Percentiles rank a stretch among this genome's conserved stretches.
Evolutionary conservation across 2,329 filamentous ascomycete genomes (phyloP).

Genomic region (Trichophyton schoenleinii): DNA sequence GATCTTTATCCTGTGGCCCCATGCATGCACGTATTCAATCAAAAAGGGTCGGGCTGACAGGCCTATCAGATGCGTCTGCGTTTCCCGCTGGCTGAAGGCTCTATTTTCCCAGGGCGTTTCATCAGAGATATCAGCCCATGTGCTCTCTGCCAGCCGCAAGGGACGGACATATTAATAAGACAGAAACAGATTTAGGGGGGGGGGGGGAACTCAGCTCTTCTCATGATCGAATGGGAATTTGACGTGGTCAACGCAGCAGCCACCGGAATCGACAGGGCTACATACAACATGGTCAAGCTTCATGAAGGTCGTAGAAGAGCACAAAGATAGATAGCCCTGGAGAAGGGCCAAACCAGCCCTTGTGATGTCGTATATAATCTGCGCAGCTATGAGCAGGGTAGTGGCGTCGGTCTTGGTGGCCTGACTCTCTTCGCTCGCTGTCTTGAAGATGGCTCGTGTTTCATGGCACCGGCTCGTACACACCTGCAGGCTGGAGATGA

Average conservation of each 20-base stretch:
- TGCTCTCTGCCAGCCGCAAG: background rate
- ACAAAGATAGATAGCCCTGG: background rate
- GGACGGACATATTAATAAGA: background rate
- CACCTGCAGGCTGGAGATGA: background rate
- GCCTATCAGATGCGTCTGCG: background rate
- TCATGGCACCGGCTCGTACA: background rate
- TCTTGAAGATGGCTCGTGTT: background rate
- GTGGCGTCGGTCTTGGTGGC: background rate
- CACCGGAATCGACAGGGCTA: background rate
- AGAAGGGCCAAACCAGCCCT: background rate
- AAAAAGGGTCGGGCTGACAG: background rate
- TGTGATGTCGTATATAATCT: background rate
- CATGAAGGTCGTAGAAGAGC: background rate
- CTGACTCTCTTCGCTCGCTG: background rate
- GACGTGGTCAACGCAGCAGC: background rate
- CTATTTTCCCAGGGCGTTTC: background rate
- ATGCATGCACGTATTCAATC: background rate
- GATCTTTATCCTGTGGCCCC: constrained; percentile 1
- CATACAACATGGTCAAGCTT: background rate
- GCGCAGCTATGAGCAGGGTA: background rate
- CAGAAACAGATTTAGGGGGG: background rate
- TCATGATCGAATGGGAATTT: constrained; percentile 2
- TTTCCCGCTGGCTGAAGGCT: background rate
- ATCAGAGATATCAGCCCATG: background rate
- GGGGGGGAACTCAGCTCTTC: background rate